phyloP scores from a whole-genome alignment of 192 early-diverging fungal species.

The Funneliformis mosseae region DNA sequence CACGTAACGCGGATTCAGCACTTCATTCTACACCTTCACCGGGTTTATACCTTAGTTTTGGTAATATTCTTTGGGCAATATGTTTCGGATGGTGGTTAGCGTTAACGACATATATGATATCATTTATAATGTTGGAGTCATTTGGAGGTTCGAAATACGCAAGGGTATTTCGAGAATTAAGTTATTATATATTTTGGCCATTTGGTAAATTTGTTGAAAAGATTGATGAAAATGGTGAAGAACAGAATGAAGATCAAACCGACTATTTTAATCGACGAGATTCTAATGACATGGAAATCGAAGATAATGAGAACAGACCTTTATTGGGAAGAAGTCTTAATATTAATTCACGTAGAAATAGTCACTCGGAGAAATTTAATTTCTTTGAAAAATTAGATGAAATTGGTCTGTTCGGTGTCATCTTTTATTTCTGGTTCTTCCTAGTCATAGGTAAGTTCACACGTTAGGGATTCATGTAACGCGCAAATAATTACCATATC shows the following conservation, averaged over 20 bases:
- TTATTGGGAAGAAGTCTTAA: slow-evolving; percentile 32
- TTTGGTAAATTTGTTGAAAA: slow-evolving; percentile 93
- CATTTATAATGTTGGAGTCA: slow-evolving; percentile 56
- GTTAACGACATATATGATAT: slow-evolving; percentile 61
- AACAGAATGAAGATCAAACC: slow-evolving; percentile 6
- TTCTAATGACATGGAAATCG: slow-evolving; percentile 2
- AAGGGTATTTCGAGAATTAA: slow-evolving; percentile 72
- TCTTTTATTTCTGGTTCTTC: slow-evolving; percentile 54
- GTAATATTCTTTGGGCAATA: slow-evolving; percentile 87
- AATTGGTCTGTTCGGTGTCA: slow-evolving; percentile 48
- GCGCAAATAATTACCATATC: slow-evolving; percentile 1
- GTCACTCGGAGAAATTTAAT: slow-evolving; percentile 23
- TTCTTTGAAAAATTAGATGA: slow-evolving; percentile 33
- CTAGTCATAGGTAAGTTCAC: slow-evolving; percentile 47
- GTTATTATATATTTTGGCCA: slow-evolving; percentile 92
- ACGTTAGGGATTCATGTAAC: slow-evolving; percentile 12
- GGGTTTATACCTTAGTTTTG: slow-evolving; percentile 73
- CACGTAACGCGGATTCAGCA: slow-evolving; percentile 74
- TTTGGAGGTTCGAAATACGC: slow-evolving; percentile 60
- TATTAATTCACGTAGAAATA: neutral
- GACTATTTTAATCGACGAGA: slow-evolving; percentile 12
- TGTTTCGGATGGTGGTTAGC: slow-evolving; percentile 92
- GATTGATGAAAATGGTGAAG: neutral
- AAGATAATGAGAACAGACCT: slow-evolving; percentile 40
- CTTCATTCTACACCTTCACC: slow-evolving; percentile 75